Evolutionary conservation across 495 filamentous ascomycete genomes (phyloP).

Genomic region (Trichodelitschia bisporula): DNA sequence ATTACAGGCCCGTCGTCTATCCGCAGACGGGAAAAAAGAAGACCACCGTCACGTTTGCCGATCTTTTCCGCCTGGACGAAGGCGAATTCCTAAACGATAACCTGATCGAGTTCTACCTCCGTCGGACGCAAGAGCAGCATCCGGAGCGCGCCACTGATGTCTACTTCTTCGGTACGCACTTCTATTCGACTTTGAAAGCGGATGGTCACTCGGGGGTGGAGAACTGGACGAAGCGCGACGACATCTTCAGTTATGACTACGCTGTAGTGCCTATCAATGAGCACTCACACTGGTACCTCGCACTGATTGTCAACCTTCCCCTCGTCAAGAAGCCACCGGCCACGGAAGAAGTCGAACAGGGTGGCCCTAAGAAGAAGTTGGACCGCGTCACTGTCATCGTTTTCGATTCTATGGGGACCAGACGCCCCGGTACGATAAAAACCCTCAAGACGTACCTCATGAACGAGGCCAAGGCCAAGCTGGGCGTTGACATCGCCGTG

Average conservation of each 20-base stretch:
- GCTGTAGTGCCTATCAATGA: conserved; percentile 85
- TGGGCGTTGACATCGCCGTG: conserved; percentile 27
- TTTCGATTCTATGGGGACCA: conserved; percentile 53
- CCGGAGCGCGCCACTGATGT: conserved; percentile 28
- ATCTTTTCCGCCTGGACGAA: conserved; percentile 58
- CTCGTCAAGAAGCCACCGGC: conserved; percentile 8
- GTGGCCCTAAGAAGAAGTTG: neutral
- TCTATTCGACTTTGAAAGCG: conserved; percentile 50
- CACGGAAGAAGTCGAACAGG: conserved; percentile 11
- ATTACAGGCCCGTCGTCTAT: conserved; percentile 51
- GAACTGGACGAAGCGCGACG: conserved; percentile 69
- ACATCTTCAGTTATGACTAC: conserved; percentile 70
- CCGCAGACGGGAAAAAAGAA: conserved; percentile 42
- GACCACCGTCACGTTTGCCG: conserved; percentile 50
- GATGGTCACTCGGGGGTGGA: conserved; percentile 53
- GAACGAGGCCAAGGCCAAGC: conserved; percentile 47
- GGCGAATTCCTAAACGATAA: conserved; percentile 85
- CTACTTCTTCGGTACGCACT: conserved; percentile 83
- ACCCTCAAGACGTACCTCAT: conserved; percentile 54
- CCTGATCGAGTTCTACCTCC: conserved; percentile 72
- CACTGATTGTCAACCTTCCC: conserved; percentile 79
- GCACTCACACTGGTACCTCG: conserved; percentile 73
- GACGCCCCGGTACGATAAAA: conserved; percentile 32
- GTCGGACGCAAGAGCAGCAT: conserved; percentile 32
- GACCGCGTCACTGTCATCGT: conserved; percentile 39